Evolutionary conservation across 495 filamentous ascomycete species (phyloP), one percentile per base, ranked within the genome.

Genomic region (Aspergillus ostianus): DNA sequence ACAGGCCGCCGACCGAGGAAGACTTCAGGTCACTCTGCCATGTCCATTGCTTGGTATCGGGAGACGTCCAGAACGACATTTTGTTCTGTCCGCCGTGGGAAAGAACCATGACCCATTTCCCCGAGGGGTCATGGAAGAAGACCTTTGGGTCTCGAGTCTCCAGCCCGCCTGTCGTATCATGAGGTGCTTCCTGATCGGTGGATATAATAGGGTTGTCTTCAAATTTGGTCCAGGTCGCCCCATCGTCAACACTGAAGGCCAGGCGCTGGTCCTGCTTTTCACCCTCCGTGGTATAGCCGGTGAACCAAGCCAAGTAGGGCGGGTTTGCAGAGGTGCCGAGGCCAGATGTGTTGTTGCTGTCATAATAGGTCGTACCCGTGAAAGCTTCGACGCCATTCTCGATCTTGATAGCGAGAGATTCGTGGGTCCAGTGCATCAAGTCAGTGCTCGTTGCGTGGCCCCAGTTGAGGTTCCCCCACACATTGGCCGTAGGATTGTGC

Each of bases 391-490:
- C 23, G 7, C 52, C 52, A 20, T 60, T 29, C 27, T 49, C 58
- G 21, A 17, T 60, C 9, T 53, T 3, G 2, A 60, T 60, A 8
- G 58, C 52, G 20, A 60, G n/a, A 13, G 58, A 53, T 27, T 56
- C 3, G 47, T 60, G 46, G 19, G 9, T 9, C 58, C 58, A 60
- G 27, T 49, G 47, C 17, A 56, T 6, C 0, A 60, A 30, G 20
- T 60, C 58, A n/a, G 26, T 51, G 26, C 58, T 60, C 0, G 58
- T 60, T 23, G 58, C 58, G 21, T 60, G 58, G 12, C 58, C 58
- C 58, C 58, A 60, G 46, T 51, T 60, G 15, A 60, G 8, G 46
- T 60, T 60, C 1, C 58, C 58, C 58, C 58, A 60, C 18, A 60
- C n/a, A 46, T 60, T 60, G 3, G n/a, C 58, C 19, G 58, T 56